Conservation (phyloP, 2,329 filamentous ascomycete species). For the Cladosporium oxysporum region DNA sequence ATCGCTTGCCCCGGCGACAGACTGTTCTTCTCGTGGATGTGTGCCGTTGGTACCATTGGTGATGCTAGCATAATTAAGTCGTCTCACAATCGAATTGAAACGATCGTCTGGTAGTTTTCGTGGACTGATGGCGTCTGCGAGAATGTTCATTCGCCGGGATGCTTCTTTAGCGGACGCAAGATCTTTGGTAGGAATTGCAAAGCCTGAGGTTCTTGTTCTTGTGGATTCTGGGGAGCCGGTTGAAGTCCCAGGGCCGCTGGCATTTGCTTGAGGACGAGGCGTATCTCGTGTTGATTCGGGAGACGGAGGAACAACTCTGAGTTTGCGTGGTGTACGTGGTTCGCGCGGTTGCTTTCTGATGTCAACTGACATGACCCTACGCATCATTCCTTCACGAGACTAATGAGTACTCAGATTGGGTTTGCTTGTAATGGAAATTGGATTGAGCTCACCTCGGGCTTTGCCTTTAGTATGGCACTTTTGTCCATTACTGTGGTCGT, state of each 20-base stretch:
- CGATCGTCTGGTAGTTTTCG: slow-evolving; percentile 8
- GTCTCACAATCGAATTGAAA: slow-evolving; percentile 10
- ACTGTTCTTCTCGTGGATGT: neutral
- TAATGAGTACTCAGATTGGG: slow-evolving; percentile 18
- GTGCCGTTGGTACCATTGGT: slow-evolving; percentile 1
- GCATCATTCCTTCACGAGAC: slow-evolving; percentile 20
- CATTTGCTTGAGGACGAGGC: neutral
- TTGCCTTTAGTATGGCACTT: slow-evolving; percentile 15
- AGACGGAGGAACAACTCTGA: slow-evolving; percentile 2
- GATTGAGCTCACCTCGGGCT: slow-evolving; percentile 4
- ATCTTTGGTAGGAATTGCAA: neutral
- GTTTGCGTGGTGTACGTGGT: slow-evolving; percentile 14
- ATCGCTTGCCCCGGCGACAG: slow-evolving; percentile 4
- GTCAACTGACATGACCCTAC: slow-evolving; percentile 16
- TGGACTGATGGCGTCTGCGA: neutral
- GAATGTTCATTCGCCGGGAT: slow-evolving; percentile 9
- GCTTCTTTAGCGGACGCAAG: slow-evolving; percentile 12
- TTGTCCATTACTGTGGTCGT: slow-evolving; percentile 50
- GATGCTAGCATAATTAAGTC: slow-evolving; percentile 12
- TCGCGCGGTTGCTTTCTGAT: slow-evolving; percentile 8
- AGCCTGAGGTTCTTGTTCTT: slow-evolving; percentile 1
- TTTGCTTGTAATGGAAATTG: slow-evolving; percentile 2
- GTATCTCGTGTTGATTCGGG: neutral
- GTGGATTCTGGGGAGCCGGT: slow-evolving; percentile 13
- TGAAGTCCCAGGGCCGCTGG: neutral